Base-by-base conservation (phyloP, 129 eudicot species). In the Tagetes erecta region DNA sequence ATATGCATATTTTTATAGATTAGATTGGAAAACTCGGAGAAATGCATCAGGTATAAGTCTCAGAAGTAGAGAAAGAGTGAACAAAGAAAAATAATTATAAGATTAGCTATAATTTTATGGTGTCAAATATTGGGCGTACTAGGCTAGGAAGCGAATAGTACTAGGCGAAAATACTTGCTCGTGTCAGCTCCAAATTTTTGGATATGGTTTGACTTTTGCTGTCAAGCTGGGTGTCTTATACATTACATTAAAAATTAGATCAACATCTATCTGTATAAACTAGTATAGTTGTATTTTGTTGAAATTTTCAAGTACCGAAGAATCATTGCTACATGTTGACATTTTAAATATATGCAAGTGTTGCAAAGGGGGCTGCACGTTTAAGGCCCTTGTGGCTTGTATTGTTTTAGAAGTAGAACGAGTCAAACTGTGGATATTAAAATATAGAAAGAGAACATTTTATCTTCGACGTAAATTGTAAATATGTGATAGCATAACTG, bases 131-230 rank as follows among this genome's bases (percentile, higher is more conserved):
- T 47, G 9, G 59, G 58, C 33, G 2, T 34, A 34, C 34, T 31
- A 2, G 27, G 31, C 5, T 47, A 47, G 59, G 34, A 68, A 47
- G 59, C 31, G 47, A 40, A 35, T 11, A 69, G 44, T 46, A 68
- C 34, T 11, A 12, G 58, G 44, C 8, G 49, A 69, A 31, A 13
- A 49, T 49, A n/a, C 31, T 5, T 50, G 60, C 3, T 33, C 5
- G 27, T n/a, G 20, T 69, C 59, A 69, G 60, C 60, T 35, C 41
- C 62, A 35, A 69, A 13, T 69, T 9, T 69, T 31, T 11, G 39
- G 51, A 68, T 68, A 68, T 68, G 72, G 51, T 33, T 68, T 68
- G 72, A 68, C 56, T 44, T 46, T 46, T 49, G 46, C 14, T 35
- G 60, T 34, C 74, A 69, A 49, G 34, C 14, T 69, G 62, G 13